Conservation (phyloP, 768 basidiomycete species). For the Trametes gibbosa region DNA sequence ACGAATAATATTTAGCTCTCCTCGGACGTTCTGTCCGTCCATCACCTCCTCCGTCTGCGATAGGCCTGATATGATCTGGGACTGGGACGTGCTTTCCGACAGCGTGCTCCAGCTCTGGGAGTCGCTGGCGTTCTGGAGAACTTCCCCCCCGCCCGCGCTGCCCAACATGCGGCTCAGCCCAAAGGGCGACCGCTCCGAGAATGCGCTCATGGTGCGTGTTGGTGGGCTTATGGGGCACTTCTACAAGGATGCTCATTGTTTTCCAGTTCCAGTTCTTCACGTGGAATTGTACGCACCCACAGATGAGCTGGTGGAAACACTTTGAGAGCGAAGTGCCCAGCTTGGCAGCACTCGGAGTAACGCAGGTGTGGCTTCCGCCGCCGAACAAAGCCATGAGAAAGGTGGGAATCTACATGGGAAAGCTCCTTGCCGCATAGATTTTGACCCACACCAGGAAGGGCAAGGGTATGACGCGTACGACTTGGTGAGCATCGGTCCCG, state of each 20-base stretch:
- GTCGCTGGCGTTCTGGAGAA: conserved; percentile 14
- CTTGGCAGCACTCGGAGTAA: conserved; percentile 67
- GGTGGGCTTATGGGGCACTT: background rate
- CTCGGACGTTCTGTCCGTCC: background rate
- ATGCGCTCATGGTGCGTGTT: conserved; percentile 64
- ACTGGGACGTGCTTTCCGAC: conserved; percentile 8
- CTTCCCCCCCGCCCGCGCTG: conserved; percentile 43
- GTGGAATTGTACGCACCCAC: conserved; percentile 61
- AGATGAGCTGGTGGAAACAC: conserved; percentile 79
- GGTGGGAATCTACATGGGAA: conserved; percentile 33
- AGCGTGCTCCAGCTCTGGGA: conserved; percentile 7
- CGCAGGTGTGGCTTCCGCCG: conserved; percentile 82
- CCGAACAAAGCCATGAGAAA: conserved; percentile 73
- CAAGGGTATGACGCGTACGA: conserved; percentile 88
- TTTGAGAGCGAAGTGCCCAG: conserved; percentile 62
- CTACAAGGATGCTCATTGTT: background rate
- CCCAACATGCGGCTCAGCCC: conserved; percentile 62
- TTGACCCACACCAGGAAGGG: conserved; percentile 45
- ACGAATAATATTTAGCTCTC: background rate
- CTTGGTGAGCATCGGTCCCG: conserved; percentile 46
- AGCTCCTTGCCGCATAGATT: background rate
- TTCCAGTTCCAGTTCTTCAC: conserved; percentile 79
- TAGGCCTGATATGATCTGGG: conserved; percentile 12
- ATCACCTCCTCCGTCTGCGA: background rate
- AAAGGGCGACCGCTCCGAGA: conserved; percentile 39